Conservation (phyloP, 495 filamentous ascomycete species). For the Schizothecium vesticola region DNA sequence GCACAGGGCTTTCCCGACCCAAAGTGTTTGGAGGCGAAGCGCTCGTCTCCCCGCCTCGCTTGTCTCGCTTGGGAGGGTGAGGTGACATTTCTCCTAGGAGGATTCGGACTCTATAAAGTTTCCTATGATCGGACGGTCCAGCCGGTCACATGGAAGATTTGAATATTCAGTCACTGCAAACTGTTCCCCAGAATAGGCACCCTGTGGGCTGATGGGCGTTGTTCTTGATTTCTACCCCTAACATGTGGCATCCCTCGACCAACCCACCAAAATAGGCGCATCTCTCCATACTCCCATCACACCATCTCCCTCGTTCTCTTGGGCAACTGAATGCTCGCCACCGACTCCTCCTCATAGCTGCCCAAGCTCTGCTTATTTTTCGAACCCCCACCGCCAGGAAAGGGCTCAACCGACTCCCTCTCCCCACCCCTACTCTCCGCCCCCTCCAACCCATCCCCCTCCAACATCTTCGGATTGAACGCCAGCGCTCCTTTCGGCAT, state of each 20-base stretch:
- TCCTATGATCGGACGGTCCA: neutral
- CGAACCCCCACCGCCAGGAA: neutral
- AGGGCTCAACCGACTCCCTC: neutral
- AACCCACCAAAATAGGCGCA: neutral
- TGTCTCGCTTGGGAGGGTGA: neutral
- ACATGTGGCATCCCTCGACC: neutral
- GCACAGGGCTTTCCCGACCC: neutral
- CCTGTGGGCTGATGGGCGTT: neutral
- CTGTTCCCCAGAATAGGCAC: too few species aligned
- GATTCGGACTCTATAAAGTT: neutral
- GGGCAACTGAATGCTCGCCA: neutral
- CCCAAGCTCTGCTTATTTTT: neutral
- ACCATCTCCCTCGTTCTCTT: neutral
- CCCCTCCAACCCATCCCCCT: slow-evolving; percentile 29
- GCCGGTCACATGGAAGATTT: neutral
- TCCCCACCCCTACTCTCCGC: slow-evolving; percentile 3
- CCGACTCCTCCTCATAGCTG: neutral
- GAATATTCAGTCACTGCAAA: neutral
- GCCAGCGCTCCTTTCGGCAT: slow-evolving; percentile 33
- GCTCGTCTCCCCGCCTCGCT: neutral
- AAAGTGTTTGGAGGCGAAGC: neutral
- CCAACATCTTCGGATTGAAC: slow-evolving; percentile 37
- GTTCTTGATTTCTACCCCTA: neutral
- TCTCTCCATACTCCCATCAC: neutral
- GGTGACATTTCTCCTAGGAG: neutral